A percentile compares a stretch with the other conserved stretches of the same genome.
Conservation (phyloP, 2,329 filamentous ascomycete genomes). For the Aspergillus eucalypticola region DNA sequence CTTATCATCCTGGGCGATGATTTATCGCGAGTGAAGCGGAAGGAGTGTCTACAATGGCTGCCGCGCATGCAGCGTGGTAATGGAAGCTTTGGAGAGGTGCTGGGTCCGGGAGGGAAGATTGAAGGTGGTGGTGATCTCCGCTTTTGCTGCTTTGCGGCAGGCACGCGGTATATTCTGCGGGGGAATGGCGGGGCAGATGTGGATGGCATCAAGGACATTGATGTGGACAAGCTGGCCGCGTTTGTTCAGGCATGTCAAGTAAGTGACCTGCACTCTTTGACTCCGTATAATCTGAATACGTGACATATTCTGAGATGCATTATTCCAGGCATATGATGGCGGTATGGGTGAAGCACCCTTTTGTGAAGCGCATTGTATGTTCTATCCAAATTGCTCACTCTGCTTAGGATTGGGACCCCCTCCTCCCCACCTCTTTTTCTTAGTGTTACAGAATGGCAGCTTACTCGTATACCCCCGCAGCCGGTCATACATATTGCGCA, state of each 20-base stretch:
- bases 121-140: slow-evolving; percentile 81
- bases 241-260: slow-evolving; percentile 70
- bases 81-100: slow-evolving; percentile 86
- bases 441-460: slow-evolving; percentile 1
- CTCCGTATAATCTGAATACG: background rate
- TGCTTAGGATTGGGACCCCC: too few relatives aligned
- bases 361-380: slow-evolving; percentile 78
- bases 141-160: slow-evolving; percentile 82
- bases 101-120: slow-evolving; percentile 62
- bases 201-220: slow-evolving; percentile 67
- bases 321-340: slow-evolving; percentile 72
- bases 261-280: slow-evolving; percentile 17
- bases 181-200: slow-evolving; percentile 59
- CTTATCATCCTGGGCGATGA: slow-evolving; percentile 68
- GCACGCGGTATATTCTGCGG: slow-evolving; percentile 77
- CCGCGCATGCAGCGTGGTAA: slow-evolving; percentile 73
- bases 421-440: too few relatives aligned
- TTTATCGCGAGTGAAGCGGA: slow-evolving; percentile 65
- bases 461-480: slow-evolving; percentile 45
- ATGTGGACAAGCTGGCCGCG: slow-evolving; percentile 67
- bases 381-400: slow-evolving; percentile 5
- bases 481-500: slow-evolving; percentile 89
- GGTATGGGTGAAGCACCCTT: slow-evolving; percentile 76
- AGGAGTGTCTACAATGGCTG: slow-evolving; percentile 72
- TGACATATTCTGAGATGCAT: slow-evolving; percentile 28